Base-by-base conservation (phyloP, 2,329 filamentous ascomycete species). In the Neofusicoccum sp. region DNA sequence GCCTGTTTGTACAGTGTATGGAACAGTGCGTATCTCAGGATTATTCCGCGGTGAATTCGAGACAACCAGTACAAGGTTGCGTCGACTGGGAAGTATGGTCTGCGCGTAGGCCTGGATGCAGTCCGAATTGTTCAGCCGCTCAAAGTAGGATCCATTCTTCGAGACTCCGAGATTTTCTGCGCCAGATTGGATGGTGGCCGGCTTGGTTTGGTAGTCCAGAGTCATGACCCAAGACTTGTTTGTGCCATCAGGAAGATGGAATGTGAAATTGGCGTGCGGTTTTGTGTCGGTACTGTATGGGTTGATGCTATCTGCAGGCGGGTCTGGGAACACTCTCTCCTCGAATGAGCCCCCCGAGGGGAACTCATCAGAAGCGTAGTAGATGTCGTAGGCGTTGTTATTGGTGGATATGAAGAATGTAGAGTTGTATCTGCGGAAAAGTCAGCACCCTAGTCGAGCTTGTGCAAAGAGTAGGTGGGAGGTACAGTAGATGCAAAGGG, bases 401-500 rank as follows among this genome's bases (percentile, higher is more conserved):
- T 61, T 59, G 8, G 66, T 58, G 3, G 67, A 66, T 1, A 58
- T 54, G 40, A 65, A 71, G 0, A 70, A 66, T 0, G 66, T 64
- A 1, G 70, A 71, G 45, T 70, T 70, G 58, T 68, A 71, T 8
- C 68, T 70, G 30, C 6, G 6, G 20, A 16, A 1, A 38, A 11
- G 6, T 4, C n/a, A 47, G 64, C 67, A 20, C 20, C 20, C 2
- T 2, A 20, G 20, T 20, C 20, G 20, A 20, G 20, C 20, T 20
- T 20, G 20, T 20, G 20, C 20, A 20, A 20, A 20, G 20, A 1
- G 20, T 20, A 20, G 20, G 20, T 20, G 20, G 20, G 20, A 20
- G 20, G 20, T 65, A 72, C 69, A 78, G 69, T 2, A 78, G 64
- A 65, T 78, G 75, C 0, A 77, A 65, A 0, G 72, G 73, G 4